phyloP scores from a whole-genome alignment of 768 basidiomycete genomes.

The Russula abietina region DNA sequence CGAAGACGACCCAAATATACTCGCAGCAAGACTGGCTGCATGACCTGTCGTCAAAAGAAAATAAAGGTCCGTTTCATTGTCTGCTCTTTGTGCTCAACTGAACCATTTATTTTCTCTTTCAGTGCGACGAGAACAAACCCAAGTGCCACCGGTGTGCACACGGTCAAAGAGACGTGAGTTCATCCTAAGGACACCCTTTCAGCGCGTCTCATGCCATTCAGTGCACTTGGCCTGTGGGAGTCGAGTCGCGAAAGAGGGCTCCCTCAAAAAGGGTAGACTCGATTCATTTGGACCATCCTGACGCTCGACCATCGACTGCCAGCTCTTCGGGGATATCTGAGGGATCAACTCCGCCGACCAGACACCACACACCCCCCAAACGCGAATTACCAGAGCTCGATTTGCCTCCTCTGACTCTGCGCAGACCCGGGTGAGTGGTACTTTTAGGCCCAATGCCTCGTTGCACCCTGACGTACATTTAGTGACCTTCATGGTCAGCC shows the following conservation, averaged over 20 bases:
- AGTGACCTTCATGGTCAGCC: conserved; percentile 28
- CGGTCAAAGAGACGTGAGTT: conserved; percentile 72
- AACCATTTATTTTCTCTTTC: neutral
- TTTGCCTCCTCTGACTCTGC: conserved; percentile 35
- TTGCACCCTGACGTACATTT: conserved; percentile 13
- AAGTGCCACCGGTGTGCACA: conserved; percentile 81
- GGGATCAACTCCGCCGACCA: conserved; percentile 63
- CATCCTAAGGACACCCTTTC: neutral
- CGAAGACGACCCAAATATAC: conserved; percentile 90
- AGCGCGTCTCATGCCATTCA: conserved; percentile 27
- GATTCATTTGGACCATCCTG: conserved; percentile 38
- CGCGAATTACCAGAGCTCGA: conserved; percentile 39
- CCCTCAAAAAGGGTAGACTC: conserved; percentile 39
- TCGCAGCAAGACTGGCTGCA: conserved; percentile 88
- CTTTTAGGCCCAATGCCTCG: neutral
- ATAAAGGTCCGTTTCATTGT: conserved; percentile 61
- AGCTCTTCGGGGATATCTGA: conserved; percentile 69
- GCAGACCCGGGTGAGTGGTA: conserved; percentile 37
- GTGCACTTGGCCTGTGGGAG: conserved; percentile 83
- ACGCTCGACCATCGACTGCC: conserved; percentile 65
- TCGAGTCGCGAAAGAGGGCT: conserved; percentile 66
- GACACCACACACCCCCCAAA: conserved; percentile 58
- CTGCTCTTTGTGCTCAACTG: neutral
- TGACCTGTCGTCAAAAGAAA: conserved; percentile 91
- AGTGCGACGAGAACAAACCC: conserved; percentile 92